Evolutionary conservation across 2,329 filamentous ascomycete genomes (phyloP).

Genomic region (Xylariomycetidae sp.): DNA sequence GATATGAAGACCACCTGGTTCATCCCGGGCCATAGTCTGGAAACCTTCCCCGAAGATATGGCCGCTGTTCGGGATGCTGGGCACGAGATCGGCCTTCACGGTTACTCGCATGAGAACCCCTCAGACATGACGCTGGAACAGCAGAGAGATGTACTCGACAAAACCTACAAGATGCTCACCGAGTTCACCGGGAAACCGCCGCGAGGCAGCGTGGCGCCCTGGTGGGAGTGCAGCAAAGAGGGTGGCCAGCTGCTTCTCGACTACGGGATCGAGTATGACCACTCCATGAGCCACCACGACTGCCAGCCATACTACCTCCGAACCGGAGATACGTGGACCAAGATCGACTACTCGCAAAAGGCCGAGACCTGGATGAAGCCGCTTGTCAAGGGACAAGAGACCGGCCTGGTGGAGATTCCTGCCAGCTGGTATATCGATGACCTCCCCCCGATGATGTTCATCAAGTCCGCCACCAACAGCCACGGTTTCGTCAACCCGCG

Average conservation of each 20-base stretch:
- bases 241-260: slow-evolving; percentile 58
- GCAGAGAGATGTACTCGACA: slow-evolving; percentile 68
- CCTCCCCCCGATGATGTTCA: slow-evolving; percentile 66
- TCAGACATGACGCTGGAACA: slow-evolving; percentile 67
- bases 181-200: slow-evolving; percentile 68
- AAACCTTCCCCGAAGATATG: slow-evolving; percentile 62
- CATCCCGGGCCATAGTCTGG: slow-evolving; percentile 48
- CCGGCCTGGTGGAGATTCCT: slow-evolving; percentile 61
- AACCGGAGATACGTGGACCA: slow-evolving; percentile 60
- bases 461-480: slow-evolving; percentile 59
- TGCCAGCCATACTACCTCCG: slow-evolving; percentile 58
- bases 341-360: slow-evolving; percentile 59
- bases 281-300: slow-evolving; percentile 61
- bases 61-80: slow-evolving; percentile 54
- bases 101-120: slow-evolving; percentile 71
- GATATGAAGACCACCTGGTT: slow-evolving; percentile 49
- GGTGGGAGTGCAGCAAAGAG: slow-evolving; percentile 65
- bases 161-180: slow-evolving; percentile 65
- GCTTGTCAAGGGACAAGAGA: slow-evolving; percentile 50
- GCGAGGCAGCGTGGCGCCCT: slow-evolving; percentile 66
- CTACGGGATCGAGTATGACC: slow-evolving; percentile 66
- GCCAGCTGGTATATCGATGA: slow-evolving; percentile 55
- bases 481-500: slow-evolving; percentile 54
- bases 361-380: slow-evolving; percentile 64
- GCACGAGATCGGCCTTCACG: slow-evolving; percentile 59